A percentile compares a stretch with the other conserved stretches of the same genome.
phyloP scores from a whole-genome alignment of 352 stramenopile species.

The Phytophthora ramorum region DNA sequence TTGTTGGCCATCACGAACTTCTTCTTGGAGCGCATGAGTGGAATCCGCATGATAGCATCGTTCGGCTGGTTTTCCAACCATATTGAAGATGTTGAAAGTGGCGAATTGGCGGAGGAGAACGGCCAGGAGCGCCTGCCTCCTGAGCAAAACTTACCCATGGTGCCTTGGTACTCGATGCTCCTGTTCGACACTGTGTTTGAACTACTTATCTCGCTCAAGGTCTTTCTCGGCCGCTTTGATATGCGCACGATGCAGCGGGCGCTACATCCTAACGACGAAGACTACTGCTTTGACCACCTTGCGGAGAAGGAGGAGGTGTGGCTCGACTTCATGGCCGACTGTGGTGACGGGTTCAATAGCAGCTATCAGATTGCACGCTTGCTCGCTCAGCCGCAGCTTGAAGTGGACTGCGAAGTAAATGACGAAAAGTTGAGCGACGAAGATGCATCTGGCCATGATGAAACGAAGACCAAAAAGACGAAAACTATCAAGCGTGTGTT shows the following conservation, averaged over 20 bases:
- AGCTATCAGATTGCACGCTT: conserved; percentile 93
- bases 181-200: conserved; percentile 92
- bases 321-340: conserved; percentile 96
- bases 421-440: conserved; percentile 22
- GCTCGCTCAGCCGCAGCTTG: conserved; percentile 89
- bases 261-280: conserved; percentile 71
- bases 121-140: conserved; percentile 69
- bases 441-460: conserved; percentile 7
- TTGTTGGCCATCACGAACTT: conserved; percentile 86
- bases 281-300: conserved; percentile 88
- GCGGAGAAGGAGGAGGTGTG: conserved; percentile 85
- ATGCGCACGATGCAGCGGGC: conserved; percentile 92
- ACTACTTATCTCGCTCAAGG: conserved; percentile 93
- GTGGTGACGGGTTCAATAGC: conserved; percentile 94
- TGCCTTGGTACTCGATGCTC: conserved; percentile 95
- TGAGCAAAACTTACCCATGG: conserved; percentile 89
- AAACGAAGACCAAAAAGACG: conserved; percentile 40
- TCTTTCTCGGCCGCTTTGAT: conserved; percentile 93
- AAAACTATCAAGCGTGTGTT: conserved; percentile 61
- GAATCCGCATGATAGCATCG: conserved; percentile 76
- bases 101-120: conserved; percentile 49
- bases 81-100: conserved; percentile 56
- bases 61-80: conserved; percentile 75
- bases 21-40: conserved; percentile 80
- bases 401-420: conserved; percentile 67